Conservation (phyloP, 768 basidiomycete species). For the Dacryopinax spathularia region DNA sequence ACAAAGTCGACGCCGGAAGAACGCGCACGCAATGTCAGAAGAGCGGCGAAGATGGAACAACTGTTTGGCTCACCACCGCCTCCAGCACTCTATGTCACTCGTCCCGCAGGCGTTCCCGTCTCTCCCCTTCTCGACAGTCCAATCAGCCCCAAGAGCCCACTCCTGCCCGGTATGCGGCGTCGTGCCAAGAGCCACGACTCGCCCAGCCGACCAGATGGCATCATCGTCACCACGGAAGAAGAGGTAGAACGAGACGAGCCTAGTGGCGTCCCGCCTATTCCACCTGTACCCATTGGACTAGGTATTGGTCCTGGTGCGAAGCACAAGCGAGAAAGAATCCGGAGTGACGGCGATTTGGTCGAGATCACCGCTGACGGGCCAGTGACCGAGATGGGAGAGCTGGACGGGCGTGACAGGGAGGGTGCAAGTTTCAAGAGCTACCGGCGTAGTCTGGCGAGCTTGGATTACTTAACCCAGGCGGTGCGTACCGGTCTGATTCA, state of each 20-base stretch:
- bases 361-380: not conserved
- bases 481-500: not conserved
- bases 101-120: not conserved
- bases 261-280: not conserved
- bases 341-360: not conserved
- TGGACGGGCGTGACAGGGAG: not conserved
- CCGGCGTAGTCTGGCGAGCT: not conserved
- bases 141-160: not conserved
- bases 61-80: not conserved
- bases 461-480: not conserved
- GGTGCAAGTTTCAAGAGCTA: not conserved
- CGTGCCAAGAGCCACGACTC: not conserved
- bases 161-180: not conserved
- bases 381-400: not conserved
- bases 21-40: not conserved
- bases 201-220: not conserved
- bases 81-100: not conserved
- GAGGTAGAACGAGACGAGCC: not conserved
- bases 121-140: not conserved
- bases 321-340: not conserved
- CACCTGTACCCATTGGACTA: not conserved
- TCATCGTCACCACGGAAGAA: not conserved
- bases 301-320: not conserved
- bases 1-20: not conserved
- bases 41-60: constrained; percentile 2